A percentile compares a stretch with the other conserved stretches of the same genome.
Conservation (phyloP, 2,329 filamentous ascomycete species). For the Leptographium radiaticola region DNA sequence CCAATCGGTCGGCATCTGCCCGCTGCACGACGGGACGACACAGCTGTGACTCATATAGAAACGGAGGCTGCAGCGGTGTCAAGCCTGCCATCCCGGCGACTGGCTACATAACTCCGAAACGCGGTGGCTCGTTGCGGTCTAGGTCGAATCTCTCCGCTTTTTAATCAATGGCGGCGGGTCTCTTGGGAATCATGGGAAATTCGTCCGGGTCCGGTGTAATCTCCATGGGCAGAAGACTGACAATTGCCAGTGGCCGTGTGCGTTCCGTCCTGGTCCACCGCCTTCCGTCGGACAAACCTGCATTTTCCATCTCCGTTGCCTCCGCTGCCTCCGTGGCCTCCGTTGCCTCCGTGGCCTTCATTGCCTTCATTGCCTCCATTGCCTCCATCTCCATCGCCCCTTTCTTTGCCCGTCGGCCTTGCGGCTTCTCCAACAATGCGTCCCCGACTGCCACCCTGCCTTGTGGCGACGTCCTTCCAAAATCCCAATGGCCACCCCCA, state of each 20-base stretch:
- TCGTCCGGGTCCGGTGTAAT: background rate
- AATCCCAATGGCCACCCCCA: too few relatives aligned
- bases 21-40: background rate
- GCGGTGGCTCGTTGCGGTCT: background rate
- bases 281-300: background rate
- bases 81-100: background rate
- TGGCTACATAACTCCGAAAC: slow-evolving; percentile 6
- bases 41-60: slow-evolving; percentile 3
- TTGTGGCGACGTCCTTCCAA: too few relatives aligned
- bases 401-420: too few relatives aligned
- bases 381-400: too few relatives aligned
- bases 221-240: background rate
- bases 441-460: too few relatives aligned
- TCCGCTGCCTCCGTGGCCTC: background rate
- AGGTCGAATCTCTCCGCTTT: slow-evolving; percentile 1
- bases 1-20: background rate
- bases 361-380: background rate
- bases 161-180: slow-evolving; percentile 13
- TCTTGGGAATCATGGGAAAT: background rate
- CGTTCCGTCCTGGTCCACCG: too few relatives aligned
- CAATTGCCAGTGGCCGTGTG: too few relatives aligned
- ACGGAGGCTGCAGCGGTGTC: background rate
- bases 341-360: background rate
- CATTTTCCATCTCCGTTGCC: background rate
- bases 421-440: too few relatives aligned